Evolutionary conservation across 441 rosid species (phyloP).

Genomic region (Gossypium gossypioides): DNA sequence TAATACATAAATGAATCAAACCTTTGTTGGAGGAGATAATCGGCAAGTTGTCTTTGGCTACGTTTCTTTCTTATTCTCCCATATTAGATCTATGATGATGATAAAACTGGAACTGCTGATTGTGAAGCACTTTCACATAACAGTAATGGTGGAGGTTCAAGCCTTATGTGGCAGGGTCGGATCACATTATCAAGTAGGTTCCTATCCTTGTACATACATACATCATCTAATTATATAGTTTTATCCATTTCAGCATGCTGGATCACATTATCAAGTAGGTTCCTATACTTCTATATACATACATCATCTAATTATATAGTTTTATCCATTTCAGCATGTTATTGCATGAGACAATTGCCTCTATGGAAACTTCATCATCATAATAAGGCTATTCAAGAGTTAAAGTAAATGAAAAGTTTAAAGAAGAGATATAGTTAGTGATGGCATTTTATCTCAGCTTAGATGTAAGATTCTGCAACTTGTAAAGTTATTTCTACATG

Average conservation of each 20-base stretch:
- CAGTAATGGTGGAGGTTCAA: background rate
- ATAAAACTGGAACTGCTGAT: background rate
- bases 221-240: background rate
- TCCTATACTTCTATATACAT: background rate
- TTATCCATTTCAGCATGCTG: background rate
- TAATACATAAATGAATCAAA: background rate
- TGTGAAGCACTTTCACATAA: background rate
- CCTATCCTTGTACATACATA: background rate
- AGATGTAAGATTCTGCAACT: background rate
- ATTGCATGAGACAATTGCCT: background rate
- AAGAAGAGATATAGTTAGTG: background rate
- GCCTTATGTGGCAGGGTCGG: background rate
- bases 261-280: background rate
- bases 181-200: background rate
- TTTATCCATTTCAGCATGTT: background rate
- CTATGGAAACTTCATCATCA: background rate
- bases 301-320: background rate
- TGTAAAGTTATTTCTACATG: background rate
- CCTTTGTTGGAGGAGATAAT: background rate
- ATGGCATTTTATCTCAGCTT: background rate
- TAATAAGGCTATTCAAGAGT: too few relatives aligned
- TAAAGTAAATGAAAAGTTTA: background rate
- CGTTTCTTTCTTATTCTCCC: constrained; percentile 22
- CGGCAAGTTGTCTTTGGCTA: constrained; percentile 45
- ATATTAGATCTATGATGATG: constrained; percentile 31